Conservation (phyloP, 73 alveolate genomes). For the Tetrahymena thermophila region DNA sequence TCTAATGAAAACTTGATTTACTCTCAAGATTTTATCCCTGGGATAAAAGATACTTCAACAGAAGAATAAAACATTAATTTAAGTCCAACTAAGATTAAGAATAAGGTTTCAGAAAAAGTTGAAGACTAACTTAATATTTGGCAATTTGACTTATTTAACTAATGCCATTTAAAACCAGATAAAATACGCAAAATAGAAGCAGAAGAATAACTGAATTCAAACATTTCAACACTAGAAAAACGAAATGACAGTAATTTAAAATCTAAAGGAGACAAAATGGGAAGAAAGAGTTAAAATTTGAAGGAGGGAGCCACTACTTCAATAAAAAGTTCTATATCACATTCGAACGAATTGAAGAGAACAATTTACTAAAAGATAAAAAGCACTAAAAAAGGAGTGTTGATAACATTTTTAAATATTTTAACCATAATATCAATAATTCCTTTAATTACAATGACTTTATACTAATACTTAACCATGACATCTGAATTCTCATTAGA, state of each 20-base stretch:
- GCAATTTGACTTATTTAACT: background rate
- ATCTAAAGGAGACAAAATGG: background rate
- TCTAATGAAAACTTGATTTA: background rate
- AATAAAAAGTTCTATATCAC: background rate
- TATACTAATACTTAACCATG: background rate
- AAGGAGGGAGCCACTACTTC: background rate
- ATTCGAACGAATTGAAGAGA: background rate
- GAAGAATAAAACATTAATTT: background rate
- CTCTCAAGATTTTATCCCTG: background rate
- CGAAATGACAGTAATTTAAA: background rate
- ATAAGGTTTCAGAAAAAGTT: background rate
- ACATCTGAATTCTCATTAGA: background rate
- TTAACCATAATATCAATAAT: background rate
- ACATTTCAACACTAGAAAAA: background rate
- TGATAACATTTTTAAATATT: background rate
- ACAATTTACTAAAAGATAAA: background rate
- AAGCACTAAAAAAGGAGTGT: background rate
- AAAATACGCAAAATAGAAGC: background rate
- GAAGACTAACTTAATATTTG: background rate
- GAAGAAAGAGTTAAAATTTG: background rate
- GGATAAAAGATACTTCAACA: background rate
- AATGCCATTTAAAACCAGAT: background rate
- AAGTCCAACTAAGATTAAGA: background rate
- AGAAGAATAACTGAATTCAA: background rate
- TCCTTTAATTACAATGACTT: background rate